A percentile compares a stretch with the other conserved stretches of the same genome.
phyloP scores from a whole-genome alignment of 129 eudicot species.

The Heracleum sosnowskyi region DNA sequence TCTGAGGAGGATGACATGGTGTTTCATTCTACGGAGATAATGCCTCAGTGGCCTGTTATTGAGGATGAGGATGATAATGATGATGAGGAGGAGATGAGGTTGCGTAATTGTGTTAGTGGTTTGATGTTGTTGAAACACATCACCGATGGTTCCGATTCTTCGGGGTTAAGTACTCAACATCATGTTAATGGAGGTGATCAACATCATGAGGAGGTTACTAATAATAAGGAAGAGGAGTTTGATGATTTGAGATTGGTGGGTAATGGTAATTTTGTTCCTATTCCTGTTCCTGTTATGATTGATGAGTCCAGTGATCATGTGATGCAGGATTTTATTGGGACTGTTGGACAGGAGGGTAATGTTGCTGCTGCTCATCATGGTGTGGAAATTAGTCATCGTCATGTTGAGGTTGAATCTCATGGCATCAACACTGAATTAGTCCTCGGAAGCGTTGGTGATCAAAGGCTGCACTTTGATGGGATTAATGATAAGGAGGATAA shows the following conservation, averaged over 20 bases:
- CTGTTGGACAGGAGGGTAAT: no score
- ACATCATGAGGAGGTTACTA: conserved; percentile 10
- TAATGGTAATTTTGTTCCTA: no score
- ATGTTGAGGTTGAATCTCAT: background rate
- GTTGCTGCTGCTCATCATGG: background rate
- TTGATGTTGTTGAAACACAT: conserved; percentile 28
- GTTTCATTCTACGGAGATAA: conserved; percentile 21
- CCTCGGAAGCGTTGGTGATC: no score
- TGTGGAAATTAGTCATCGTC: background rate
- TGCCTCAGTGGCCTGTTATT: conserved; percentile 35
- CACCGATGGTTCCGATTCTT: background rate
- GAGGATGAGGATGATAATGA: background rate
- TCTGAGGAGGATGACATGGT: background rate
- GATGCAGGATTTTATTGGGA: no score
- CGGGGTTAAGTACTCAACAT: background rate
- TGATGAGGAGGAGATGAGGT: conserved; percentile 17
- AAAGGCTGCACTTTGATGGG: no score
- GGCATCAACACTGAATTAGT: no score
- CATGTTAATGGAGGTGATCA: background rate
- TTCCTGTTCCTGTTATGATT: background rate
- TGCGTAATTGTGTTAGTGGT: conserved; percentile 23
- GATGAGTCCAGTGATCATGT: background rate
- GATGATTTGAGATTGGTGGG: background rate
- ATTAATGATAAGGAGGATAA: background rate
- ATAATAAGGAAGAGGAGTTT: no score